These are phyloP conservation scores for Tolypocladium pustulatum DNA, from an alignment of 2,329 filamentous ascomycete genomes.

Conservation along the genomic window DNA sequence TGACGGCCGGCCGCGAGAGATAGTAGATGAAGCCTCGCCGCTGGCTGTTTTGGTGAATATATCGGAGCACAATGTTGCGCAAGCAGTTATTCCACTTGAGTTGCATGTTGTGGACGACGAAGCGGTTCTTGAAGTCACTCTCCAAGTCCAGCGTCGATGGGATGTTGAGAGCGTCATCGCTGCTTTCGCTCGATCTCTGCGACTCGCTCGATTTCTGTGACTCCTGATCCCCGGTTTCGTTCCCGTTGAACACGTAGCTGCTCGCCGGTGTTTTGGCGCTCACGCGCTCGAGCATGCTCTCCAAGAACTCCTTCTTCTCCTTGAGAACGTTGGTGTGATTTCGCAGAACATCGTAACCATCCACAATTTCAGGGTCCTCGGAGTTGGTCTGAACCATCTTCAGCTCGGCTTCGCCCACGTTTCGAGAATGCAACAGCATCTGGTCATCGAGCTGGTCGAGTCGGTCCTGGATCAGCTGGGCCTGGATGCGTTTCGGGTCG, in stretches of 20 bases:
- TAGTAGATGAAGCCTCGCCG: slow-evolving; percentile 96
- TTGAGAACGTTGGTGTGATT: slow-evolving; percentile 44
- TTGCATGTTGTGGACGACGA: slow-evolving; percentile 95
- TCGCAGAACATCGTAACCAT: slow-evolving; percentile 50
- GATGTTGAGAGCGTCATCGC: slow-evolving; percentile 51
- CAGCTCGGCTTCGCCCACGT: slow-evolving; percentile 67
- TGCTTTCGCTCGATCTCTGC: slow-evolving; percentile 33
- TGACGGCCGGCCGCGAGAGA: slow-evolving; percentile 87
- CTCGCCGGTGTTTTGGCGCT: slow-evolving; percentile 22
- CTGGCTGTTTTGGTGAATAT: slow-evolving; percentile 95
- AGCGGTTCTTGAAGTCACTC: slow-evolving; percentile 95
- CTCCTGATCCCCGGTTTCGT: slow-evolving; percentile 11
- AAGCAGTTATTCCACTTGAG: slow-evolving; percentile 97
- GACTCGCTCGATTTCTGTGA: slow-evolving; percentile 13
- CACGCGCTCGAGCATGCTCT: slow-evolving; percentile 46
- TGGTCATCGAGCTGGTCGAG: slow-evolving; percentile 71
- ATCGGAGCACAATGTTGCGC: slow-evolving; percentile 90
- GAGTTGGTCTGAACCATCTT: slow-evolving; percentile 42
- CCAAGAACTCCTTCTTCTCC: slow-evolving; percentile 48
- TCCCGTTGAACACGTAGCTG: slow-evolving; percentile 14
- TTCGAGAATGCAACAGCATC: slow-evolving; percentile 61
- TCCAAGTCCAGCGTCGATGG: slow-evolving; percentile 70
- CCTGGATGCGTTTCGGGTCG: slow-evolving; percentile 81
- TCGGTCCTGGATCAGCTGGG: slow-evolving; percentile 71
- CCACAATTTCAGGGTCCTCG: slow-evolving; percentile 38